Conservation (phyloP, 1,139 yeast genomes). For the Magnusiomyces paraingens region DNA sequence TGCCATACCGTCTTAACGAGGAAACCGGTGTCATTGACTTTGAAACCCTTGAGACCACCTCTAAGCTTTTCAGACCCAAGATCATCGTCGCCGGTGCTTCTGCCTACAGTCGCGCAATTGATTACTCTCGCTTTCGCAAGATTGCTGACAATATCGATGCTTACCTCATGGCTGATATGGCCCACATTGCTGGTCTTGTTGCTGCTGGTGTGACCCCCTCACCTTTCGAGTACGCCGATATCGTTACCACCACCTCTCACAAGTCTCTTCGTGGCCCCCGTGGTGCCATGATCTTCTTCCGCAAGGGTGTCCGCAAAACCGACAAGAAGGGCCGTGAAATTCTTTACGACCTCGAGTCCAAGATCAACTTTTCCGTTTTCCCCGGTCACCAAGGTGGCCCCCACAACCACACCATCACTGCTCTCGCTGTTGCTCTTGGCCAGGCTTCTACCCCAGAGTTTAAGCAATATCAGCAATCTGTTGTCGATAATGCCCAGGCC, state of each 20-base stretch:
- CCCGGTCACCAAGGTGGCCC: constrained; percentile 99
- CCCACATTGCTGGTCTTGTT: constrained; percentile 92
- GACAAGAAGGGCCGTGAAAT: constrained; percentile 91
- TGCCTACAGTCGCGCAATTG: constrained; percentile 92
- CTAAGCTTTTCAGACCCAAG: constrained; percentile 88
- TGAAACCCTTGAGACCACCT: constrained; percentile 88
- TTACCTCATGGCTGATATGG: constrained; percentile 94
- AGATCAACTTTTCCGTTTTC: constrained; percentile 96
- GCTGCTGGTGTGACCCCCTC: constrained; percentile 97
- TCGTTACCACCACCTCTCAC: constrained; percentile 97
- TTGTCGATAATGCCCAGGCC: constrained; percentile 80
- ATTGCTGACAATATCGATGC: constrained; percentile 97
- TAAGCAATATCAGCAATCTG: constrained; percentile 83
- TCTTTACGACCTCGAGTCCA: constrained; percentile 83
- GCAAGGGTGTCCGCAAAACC: constrained; percentile 88
- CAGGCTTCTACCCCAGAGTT: constrained; percentile 92
- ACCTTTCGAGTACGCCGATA: constrained; percentile 93
- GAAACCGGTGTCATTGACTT: constrained; percentile 91
- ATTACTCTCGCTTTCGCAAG: constrained; percentile 91
- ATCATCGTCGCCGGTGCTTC: constrained; percentile 96
- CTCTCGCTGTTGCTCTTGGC: constrained; percentile 91
- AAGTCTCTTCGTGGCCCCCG: constrained; percentile 98
- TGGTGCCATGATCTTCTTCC: constrained; percentile 98
- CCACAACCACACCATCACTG: constrained; percentile 97
- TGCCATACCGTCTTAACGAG: constrained; percentile 94